phyloP scores from a whole-genome alignment of 2,329 filamentous ascomycete species.

The Aspergillus sp. region DNA sequence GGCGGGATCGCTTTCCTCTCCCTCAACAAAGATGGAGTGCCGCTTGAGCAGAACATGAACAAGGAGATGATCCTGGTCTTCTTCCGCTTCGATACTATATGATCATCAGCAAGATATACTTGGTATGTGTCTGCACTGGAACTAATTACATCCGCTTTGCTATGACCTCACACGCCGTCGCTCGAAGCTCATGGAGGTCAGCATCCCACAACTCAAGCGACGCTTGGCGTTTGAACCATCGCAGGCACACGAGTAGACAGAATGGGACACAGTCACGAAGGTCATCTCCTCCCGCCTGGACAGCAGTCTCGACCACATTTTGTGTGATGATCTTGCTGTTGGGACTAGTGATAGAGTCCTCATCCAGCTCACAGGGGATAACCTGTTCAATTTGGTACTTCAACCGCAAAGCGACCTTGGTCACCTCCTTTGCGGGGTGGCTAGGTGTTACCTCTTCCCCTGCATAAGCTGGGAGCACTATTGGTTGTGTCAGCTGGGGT shows the following conservation, averaged over 20 bases:
- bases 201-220: conserved; percentile 88
- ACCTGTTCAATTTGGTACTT: conserved; percentile 90
- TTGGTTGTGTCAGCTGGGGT: conserved; percentile 19
- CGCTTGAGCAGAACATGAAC: conserved; percentile 83
- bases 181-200: conserved; percentile 77
- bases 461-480: conserved; percentile 49
- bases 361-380: conserved; percentile 86
- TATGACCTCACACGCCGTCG: conserved; percentile 85
- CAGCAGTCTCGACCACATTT: conserved; percentile 78
- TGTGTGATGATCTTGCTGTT: conserved; percentile 85
- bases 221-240: conserved; percentile 81
- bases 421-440: conserved; percentile 78
- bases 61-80: conserved; percentile 77
- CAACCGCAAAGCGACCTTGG: conserved; percentile 84
- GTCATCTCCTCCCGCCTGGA: conserved; percentile 76
- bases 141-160: conserved; percentile 69
- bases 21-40: conserved; percentile 79
- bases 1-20: conserved; percentile 71
- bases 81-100: conserved; percentile 78
- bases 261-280: conserved; percentile 81
- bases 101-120: conserved; percentile 6
- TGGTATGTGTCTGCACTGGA: not conserved
- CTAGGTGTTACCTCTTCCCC: conserved; percentile 59
- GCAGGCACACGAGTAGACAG: conserved; percentile 73
- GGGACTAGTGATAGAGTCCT: conserved; percentile 72